These are phyloP conservation scores for Panus rudis DNA, from an alignment of 768 basidiomycete species.

Conservation along the genomic window DNA sequence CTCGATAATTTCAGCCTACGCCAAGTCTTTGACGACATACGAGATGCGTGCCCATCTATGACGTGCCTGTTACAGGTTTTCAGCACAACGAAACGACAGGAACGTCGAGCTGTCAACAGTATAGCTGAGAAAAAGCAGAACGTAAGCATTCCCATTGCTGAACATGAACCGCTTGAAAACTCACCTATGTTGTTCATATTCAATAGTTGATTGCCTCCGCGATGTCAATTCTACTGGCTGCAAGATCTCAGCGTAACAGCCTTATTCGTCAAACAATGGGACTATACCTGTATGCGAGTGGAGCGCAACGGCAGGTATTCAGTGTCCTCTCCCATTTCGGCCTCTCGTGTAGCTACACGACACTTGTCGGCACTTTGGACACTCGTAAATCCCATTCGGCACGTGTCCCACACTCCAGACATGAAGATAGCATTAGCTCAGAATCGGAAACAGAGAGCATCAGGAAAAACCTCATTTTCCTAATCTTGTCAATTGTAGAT, in stretches of 20 bases:
- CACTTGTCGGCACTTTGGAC: slow-evolving; percentile 14
- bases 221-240: slow-evolving; percentile 17
- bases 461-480: neutral
- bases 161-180: neutral
- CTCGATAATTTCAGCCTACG: slow-evolving; percentile 2
- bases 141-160: slow-evolving; percentile 9
- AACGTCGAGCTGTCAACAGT: neutral
- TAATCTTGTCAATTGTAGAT: neutral
- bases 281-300: slow-evolving; percentile 27
- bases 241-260: slow-evolving; percentile 29
- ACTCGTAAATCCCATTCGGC: too few species aligned
- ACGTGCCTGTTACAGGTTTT: slow-evolving; percentile 2
- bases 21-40: neutral
- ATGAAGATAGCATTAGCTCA: neutral
- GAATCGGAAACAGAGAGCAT: neutral
- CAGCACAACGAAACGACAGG: slow-evolving; percentile 8
- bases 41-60: slow-evolving; percentile 6
- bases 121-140: slow-evolving; percentile 7
- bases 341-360: slow-evolving; percentile 24
- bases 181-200: neutral
- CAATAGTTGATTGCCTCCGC: slow-evolving; percentile 19
- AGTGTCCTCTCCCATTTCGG: slow-evolving; percentile 24
- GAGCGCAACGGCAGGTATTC: slow-evolving; percentile 26
- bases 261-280: slow-evolving; percentile 19
- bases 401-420: neutral